Percentiles rank a stretch among this genome's conserved stretches.
phyloP scores from a whole-genome alignment of 768 basidiomycete genomes.

The Mycena epipterygia region DNA sequence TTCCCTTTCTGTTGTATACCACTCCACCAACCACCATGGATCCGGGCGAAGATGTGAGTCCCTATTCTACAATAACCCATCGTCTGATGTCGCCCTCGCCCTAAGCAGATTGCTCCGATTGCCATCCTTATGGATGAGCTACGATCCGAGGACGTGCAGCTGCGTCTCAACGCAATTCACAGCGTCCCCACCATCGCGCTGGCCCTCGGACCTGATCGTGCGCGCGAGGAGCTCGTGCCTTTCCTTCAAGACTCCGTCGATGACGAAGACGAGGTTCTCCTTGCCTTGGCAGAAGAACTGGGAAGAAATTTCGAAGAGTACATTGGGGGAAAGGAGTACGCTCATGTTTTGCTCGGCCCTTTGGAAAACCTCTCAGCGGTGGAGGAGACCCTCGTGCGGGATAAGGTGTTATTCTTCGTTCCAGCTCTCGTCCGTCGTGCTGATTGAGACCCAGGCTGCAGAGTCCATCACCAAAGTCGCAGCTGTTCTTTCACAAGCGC shows the following conservation, averaged over 20 bases:
- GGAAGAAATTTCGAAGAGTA: conserved; percentile 95
- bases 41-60: conserved; percentile 78
- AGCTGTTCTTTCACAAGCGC: conserved; percentile 77
- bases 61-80: conserved; percentile 19
- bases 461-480: conserved; percentile 96
- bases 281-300: conserved; percentile 95
- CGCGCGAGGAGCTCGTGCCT: conserved; percentile 94
- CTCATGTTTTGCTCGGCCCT: conserved; percentile 90
- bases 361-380: conserved; percentile 96
- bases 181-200: conserved; percentile 98
- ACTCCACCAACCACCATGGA: conserved; percentile 65
- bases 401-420: conserved; percentile 77
- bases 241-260: conserved; percentile 99
- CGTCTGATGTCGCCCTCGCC: conserved; percentile 21
- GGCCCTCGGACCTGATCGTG: conserved; percentile 94
- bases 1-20: not conserved
- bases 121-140: conserved; percentile 98
- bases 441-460: conserved; percentile 74
- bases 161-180: conserved; percentile 96
- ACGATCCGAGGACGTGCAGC: conserved; percentile 96
- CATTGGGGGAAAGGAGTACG: conserved; percentile 89
- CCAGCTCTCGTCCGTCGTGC: conserved; percentile 26
- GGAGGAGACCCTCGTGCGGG: conserved; percentile 97
- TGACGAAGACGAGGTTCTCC: conserved; percentile 97
- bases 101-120: conserved; percentile 86